These are phyloP conservation scores for Davidsoniella australis DNA, from an alignment of 2,329 filamentous ascomycete genomes.

Conservation along the genomic window DNA sequence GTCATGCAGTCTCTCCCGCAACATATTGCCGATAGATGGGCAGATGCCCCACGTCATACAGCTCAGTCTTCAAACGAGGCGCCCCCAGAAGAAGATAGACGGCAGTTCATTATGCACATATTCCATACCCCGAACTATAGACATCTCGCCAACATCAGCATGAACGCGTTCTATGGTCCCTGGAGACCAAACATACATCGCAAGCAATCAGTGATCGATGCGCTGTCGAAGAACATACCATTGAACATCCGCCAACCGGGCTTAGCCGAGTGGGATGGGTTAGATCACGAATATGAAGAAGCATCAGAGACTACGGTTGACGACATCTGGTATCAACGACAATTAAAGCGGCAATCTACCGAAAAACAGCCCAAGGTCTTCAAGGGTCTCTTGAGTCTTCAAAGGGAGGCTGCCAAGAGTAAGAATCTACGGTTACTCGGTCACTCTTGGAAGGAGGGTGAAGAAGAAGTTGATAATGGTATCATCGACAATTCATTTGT, in stretches of 20 bases:
- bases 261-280: constrained; percentile 27
- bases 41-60: constrained; percentile 17
- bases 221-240: constrained; percentile 25
- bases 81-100: constrained; percentile 14
- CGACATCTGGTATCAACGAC: constrained; percentile 2
- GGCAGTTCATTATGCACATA: constrained; percentile 27
- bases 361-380: constrained; percentile 2
- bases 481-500: background rate
- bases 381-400: background rate
- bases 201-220: constrained; percentile 21
- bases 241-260: constrained; percentile 22
- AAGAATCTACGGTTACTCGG: no score
- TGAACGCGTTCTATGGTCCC: constrained; percentile 22
- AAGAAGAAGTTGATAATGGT: no score
- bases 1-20: constrained; percentile 11
- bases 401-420: background rate
- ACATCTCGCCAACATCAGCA: constrained; percentile 23
- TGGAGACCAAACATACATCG: constrained; percentile 24
- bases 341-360: background rate
- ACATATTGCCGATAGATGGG: constrained; percentile 5
- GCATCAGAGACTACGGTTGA: background rate
- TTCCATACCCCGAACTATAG: constrained; percentile 23
- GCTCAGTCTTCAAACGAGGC: constrained; percentile 16
- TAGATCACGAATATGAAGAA: constrained; percentile 15
- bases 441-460: no score